Percentiles rank a stretch among this genome's conserved stretches.
Evolutionary conservation across 345 rosid species (phyloP).

Genomic region (Dipteronia dyeriana): DNA sequence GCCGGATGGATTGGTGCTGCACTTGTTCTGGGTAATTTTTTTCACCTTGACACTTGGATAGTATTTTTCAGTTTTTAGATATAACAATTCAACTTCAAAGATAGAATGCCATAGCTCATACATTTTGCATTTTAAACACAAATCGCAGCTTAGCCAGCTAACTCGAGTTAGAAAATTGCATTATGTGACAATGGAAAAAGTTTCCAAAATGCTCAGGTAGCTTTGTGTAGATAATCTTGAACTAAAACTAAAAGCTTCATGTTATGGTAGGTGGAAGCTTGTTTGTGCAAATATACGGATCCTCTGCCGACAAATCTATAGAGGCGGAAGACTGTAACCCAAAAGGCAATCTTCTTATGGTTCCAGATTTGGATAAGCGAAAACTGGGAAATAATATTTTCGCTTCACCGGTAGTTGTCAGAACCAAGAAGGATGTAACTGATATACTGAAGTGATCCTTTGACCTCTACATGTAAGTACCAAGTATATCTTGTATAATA

Average conservation of each 20-base stretch:
- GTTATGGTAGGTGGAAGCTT: slow-evolving; percentile 30
- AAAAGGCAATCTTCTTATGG: background rate
- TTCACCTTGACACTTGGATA: background rate
- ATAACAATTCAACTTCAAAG: background rate
- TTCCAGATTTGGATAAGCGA: slow-evolving; percentile 16
- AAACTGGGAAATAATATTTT: slow-evolving; percentile 25
- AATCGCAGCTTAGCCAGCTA: background rate
- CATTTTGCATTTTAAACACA: background rate
- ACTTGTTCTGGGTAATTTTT: slow-evolving; percentile 30
- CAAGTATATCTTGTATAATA: background rate
- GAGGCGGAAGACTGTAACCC: slow-evolving; percentile 5
- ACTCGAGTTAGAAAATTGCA: too few relatives aligned
- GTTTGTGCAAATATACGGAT: slow-evolving; percentile 29
- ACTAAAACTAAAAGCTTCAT: background rate
- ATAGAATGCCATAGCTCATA: background rate
- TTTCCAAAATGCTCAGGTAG: background rate
- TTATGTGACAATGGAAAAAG: background rate
- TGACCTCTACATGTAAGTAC: background rate
- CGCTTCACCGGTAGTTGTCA: slow-evolving; percentile 25
- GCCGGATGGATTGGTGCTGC: slow-evolving; percentile 37
- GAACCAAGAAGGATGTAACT: slow-evolving; percentile 15
- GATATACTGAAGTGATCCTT: slow-evolving; percentile 21
- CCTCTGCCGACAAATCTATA: slow-evolving; percentile 1
- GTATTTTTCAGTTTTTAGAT: background rate
- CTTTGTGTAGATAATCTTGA: background rate